These are phyloP conservation scores for Stagonosporopsis chrysanthemi DNA, from an alignment of 2,329 filamentous ascomycete species.

Conservation along the genomic window DNA sequence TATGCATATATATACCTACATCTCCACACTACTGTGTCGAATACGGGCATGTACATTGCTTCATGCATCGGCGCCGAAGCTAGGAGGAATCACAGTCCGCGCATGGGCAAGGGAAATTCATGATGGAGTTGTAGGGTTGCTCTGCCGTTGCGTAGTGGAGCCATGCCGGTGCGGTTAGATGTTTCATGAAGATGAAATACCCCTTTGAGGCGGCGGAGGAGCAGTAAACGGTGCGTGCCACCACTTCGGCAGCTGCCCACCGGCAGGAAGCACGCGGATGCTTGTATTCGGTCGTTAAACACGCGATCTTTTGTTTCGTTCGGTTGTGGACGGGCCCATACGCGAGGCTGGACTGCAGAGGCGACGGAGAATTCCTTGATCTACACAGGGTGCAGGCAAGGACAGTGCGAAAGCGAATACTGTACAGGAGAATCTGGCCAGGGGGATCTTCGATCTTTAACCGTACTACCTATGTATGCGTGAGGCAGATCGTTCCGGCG, in stretches of 20 bases:
- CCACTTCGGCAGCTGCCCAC: not conserved
- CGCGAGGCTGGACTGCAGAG: not conserved
- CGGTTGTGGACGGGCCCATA: not conserved
- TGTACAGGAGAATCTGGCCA: not conserved
- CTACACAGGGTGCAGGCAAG: not conserved
- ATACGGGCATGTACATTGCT: not conserved
- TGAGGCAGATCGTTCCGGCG: not conserved
- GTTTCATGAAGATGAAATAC: slow-evolving; percentile 11
- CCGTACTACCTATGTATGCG: too few species aligned
- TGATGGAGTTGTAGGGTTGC: not conserved
- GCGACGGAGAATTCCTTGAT: not conserved
- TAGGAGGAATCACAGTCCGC: slow-evolving; percentile 1
- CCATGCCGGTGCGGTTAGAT: slow-evolving; percentile 4
- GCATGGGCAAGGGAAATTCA: not conserved
- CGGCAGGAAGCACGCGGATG: not conserved
- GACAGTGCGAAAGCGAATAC: not conserved
- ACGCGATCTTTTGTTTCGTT: slow-evolving; percentile 2
- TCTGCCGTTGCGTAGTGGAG: slow-evolving; percentile 8
- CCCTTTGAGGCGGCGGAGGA: slow-evolving; percentile 1
- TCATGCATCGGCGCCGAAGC: not conserved
- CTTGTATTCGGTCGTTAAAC: not conserved
- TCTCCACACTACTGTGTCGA: not conserved
- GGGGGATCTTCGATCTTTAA: not conserved
- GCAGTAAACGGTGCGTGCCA: slow-evolving; percentile 1
- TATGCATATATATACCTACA: not conserved